Evolutionary conservation across 352 stramenopile species (phyloP), one percentile per base, ranked within the genome.

Genomic region (Globisporangium alternatum): DNA sequence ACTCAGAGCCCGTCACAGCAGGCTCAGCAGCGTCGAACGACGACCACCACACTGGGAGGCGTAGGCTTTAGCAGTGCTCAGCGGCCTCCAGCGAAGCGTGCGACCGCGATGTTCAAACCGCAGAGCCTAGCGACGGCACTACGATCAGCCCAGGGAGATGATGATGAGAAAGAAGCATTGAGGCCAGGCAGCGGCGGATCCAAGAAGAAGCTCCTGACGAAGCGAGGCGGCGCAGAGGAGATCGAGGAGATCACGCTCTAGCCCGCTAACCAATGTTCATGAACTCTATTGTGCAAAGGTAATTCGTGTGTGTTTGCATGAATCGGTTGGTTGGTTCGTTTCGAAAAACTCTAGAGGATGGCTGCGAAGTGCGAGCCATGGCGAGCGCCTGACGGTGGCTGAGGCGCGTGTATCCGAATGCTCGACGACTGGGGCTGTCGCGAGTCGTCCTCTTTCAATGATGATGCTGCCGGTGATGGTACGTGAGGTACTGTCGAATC

Each of bases 211-310:
- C 31, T 57, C 39, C 54, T 33, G 37, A 64, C 58, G 45, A 78
- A 72, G 56, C 59, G 58, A 9, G 53, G 44, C 33, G 48, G 25
- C 43, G 64, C 28, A 19, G 49, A 56, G 30, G 49, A 56, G 10
- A 56, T 56, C 28, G 49, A 56, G 47, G 77, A 86, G 66, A 81
- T 86, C 60, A 73, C 67, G 19, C 52, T 84, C 48, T 84, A 77
- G 44, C 41, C 15, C 22, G 35, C 9, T 2, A 41, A 41, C 9
- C 10, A 41, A 41, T 41, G 35, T 41, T 15, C 35, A 41, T 41
- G 12, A 41, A 41, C 35, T 41, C 35, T 41, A 41, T 41, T 41
- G 35, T 41, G 9, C 35, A 5, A 17, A 41, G 31, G 31, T 37
- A 37, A 37, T 15, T 41, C 35, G 35, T 41, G 12, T 41, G 12